phyloP scores from a whole-genome alignment of 495 filamentous ascomycete genomes.

The Parachaetomium inaequale region DNA sequence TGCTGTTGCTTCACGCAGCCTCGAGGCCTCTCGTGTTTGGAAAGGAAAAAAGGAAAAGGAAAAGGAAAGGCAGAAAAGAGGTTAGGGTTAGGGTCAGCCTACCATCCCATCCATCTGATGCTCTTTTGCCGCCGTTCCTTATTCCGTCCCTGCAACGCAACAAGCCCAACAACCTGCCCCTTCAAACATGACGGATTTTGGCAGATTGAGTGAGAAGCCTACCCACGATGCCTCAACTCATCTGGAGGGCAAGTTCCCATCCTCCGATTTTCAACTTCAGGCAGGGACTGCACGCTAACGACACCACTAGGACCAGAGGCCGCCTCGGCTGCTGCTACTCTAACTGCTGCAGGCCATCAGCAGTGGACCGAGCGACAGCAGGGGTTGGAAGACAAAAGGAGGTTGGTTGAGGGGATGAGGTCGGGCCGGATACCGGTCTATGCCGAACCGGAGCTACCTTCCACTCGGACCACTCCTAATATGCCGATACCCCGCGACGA shows the following conservation, averaged over 20 bases:
- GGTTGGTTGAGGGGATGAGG: not conserved
- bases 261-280: not conserved
- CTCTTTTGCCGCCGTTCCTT: too few species aligned
- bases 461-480: not conserved
- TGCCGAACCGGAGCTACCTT: not conserved
- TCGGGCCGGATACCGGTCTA: not conserved
- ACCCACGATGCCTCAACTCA: not conserved
- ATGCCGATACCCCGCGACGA: not conserved
- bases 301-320: not conserved
- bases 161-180: not conserved
- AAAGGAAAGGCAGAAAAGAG: too few species aligned
- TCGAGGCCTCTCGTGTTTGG: too few species aligned
- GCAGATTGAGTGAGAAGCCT: not conserved
- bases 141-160: not conserved
- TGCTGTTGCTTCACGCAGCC: too few species aligned
- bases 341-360: too few species aligned
- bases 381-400: not conserved
- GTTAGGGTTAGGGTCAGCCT: too few species aligned
- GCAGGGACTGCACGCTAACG: not conserved
- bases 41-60: too few species aligned
- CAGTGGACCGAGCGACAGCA: not conserved
- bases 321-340: not conserved
- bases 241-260: not conserved
- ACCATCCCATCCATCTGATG: too few species aligned
- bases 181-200: not conserved